Base-by-base conservation (phyloP, 139 green algal genomes). In the Chlamydomonas sp. region DNA sequence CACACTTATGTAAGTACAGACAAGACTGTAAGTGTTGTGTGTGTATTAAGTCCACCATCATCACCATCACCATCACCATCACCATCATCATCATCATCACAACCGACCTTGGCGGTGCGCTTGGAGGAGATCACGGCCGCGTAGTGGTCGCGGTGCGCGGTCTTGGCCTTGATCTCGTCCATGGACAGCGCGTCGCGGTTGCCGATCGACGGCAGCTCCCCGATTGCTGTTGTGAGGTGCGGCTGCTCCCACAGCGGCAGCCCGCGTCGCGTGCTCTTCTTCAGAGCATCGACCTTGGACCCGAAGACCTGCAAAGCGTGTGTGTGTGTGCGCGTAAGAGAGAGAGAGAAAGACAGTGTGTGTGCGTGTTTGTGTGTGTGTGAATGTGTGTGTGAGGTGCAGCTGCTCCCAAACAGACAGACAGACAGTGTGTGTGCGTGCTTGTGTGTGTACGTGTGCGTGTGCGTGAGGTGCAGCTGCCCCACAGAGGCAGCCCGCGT, bases 181-280 rank as follows among this genome's bases (percentile, higher is more conserved):
- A 31, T 64, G 33, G 29, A 47, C 65, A 83, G 39, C 1, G 70
- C 71, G 59, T 78, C 8, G 36, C 36, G 20, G 22, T 58, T 72
- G 48, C 73, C 67, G 28, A 20, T 39, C 10, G 16, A 16, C n/a
- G 62, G 48, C 22, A 71, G 49, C 35, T 79, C 71, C 22, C 3
- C 38, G 35, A 72, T 73, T 6, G 64, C 50, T 28, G 70, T 62
- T 6, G 29, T 39, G 24, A 79, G 26, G 48, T 81, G 67, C 2
- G 68, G 54, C 50, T 75, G 70, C 20, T 81, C 78, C 78, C 78
- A 84, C 34, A 77, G 43, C 49, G 73, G 72, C 22, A 69, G 33
- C 8, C 67, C 43, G n/a, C 64, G 57, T 35, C 65, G 69, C 38
- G 28, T 64, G 61, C 47, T 71, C 43, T 70, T 72, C 35, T 74